Base-by-base conservation (phyloP, 2,329 filamentous ascomycete genomes). In the Colletotrichum tabaci region DNA sequence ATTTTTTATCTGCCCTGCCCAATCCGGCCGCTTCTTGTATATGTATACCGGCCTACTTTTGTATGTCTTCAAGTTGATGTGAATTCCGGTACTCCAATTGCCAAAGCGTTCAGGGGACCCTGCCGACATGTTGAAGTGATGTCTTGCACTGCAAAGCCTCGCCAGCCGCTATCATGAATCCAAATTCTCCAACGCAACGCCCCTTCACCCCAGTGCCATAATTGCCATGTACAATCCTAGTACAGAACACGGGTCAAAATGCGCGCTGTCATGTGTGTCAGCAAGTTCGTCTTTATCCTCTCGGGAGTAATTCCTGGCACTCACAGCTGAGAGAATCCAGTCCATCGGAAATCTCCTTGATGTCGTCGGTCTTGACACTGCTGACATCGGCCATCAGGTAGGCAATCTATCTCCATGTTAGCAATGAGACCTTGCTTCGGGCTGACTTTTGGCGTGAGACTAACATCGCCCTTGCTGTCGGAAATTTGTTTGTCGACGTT, bases 401-500 rank as follows among this genome's bases (percentile, higher is more conserved):
- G 23, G 96, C 96, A 75, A 96, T 89, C 88, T 92, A 76, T 16
- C 67, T 7, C 65, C 40, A 15, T 15, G 60, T 81, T 63, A 80
- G 75, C 38, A 64, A 38, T 12, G 13, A 6, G 35, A 35, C 4
- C 46, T 23, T 13, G 30, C 6, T 15, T 50, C 16, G 6, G 35
- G n/a, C 35, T 8, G 65, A 12, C 46, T 40, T 61, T 38, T n/a
- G 8, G 15, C 47, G n/a, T 7, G 15, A 6, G 23, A 76, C 88
- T 75, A 84, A 94, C 92, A 80, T 98, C 96, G 76, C 95, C 96
- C 85, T 92, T 93, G 84, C 93, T 97, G 82, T 98, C 96, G 61
- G 94, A 96, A 86, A 97, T 98, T 84, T 99, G 96, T 88, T 98
- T 98, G 85, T 98, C 96, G 77, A 99, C 95, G 82, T 99, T 99